Percentiles rank a stretch among this genome's conserved stretches.
These are phyloP conservation scores for Phaseolus coccineus DNA, from an alignment of 331 rosid species.

Conservation along the genomic window DNA sequence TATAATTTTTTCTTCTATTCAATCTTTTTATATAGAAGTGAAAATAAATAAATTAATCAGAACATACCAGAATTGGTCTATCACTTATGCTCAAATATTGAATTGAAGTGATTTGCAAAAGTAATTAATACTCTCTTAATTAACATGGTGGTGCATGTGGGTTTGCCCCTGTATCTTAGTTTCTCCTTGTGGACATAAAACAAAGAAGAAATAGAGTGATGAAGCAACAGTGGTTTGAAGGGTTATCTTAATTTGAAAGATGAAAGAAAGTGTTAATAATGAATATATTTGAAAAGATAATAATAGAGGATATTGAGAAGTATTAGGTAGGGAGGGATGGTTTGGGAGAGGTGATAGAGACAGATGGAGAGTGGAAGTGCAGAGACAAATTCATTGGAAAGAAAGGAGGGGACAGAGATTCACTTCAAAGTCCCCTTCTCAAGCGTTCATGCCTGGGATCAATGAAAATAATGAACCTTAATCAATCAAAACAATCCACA, in stretches of 20 bases:
- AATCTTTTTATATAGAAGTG: too few species aligned
- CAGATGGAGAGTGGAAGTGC: background rate
- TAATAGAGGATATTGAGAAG: too few species aligned
- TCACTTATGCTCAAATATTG: too few species aligned
- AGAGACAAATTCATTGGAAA: slow-evolving; percentile 27
- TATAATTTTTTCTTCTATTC: too few species aligned
- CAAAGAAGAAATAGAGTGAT: background rate
- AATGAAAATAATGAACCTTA: slow-evolving; percentile 21
- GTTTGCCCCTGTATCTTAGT: background rate
- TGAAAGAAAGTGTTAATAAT: too few species aligned
- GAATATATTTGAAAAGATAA: too few species aligned
- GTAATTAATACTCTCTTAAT: background rate
- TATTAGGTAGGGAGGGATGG: background rate
- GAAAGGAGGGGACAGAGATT: slow-evolving; percentile 35
- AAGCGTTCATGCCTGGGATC: slow-evolving; percentile 19
- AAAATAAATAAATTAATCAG: too few species aligned
- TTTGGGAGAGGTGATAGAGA: slow-evolving; percentile 25
- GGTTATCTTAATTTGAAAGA: too few species aligned
- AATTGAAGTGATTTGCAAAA: too few species aligned
- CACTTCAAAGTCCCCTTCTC: slow-evolving; percentile 30
- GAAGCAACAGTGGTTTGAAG: background rate
- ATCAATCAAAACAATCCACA: slow-evolving; percentile 38
- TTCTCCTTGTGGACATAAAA: background rate
- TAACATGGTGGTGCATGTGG: background rate
- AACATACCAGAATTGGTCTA: too few species aligned